phyloP scores from a whole-genome alignment of 805 yeast species.

The Myxozyma sirexii region DNA sequence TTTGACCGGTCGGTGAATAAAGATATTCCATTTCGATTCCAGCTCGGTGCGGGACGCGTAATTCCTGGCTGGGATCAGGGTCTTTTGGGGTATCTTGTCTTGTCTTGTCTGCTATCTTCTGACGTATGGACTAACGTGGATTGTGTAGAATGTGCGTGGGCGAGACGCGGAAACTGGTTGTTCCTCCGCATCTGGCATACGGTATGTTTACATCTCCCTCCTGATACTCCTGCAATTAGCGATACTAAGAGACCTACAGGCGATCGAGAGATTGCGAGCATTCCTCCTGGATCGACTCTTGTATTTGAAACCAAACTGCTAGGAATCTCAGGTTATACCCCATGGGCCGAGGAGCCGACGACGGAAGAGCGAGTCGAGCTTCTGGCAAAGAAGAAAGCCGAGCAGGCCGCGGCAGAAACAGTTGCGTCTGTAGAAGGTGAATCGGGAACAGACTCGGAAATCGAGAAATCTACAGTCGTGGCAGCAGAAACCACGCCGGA shows the following conservation, averaged over 20 bases:
- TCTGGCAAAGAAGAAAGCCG: neutral
- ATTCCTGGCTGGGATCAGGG: slow-evolving; percentile 94
- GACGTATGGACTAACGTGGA: neutral
- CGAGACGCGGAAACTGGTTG: slow-evolving; percentile 74
- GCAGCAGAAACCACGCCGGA: slow-evolving; percentile 6
- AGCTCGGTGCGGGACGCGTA: slow-evolving; percentile 77
- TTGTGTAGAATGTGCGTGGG: slow-evolving; percentile 74
- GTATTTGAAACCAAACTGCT: slow-evolving; percentile 68
- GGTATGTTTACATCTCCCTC: slow-evolving; percentile 47
- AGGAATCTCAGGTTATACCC: slow-evolving; percentile 45
- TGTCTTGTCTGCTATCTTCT: neutral
- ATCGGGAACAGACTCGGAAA: slow-evolving; percentile 5
- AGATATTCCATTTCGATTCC: slow-evolving; percentile 67
- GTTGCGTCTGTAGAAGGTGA: neutral
- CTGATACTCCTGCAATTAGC: slow-evolving; percentile 52
- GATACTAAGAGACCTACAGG: neutral
- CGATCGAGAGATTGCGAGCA: slow-evolving; percentile 49
- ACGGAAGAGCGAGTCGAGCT: slow-evolving; percentile 4
- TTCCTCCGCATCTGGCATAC: slow-evolving; percentile 78
- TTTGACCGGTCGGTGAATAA: slow-evolving; percentile 76
- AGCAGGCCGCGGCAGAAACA: neutral
- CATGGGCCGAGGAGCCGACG: slow-evolving; percentile 4
- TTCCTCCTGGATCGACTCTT: slow-evolving; percentile 78
- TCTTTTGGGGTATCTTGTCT: slow-evolving; percentile 49
- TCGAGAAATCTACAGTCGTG: neutral